Conservation (phyloP, 176 grass and related monocot genomes). For the Oryza meridionalis region DNA sequence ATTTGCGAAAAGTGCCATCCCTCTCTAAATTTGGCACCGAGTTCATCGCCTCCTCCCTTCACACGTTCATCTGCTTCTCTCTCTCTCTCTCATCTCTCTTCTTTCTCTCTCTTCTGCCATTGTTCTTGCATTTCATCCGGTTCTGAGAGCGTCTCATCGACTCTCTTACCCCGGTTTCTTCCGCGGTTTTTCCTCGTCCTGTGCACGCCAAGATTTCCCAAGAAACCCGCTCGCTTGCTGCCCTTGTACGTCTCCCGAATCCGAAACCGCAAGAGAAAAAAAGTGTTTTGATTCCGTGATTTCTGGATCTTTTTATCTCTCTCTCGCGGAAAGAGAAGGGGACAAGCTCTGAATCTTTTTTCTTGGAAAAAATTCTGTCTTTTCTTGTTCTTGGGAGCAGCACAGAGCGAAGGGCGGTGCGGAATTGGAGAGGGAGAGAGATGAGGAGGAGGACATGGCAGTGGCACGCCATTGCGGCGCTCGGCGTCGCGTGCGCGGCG, state of each 20-base stretch:
- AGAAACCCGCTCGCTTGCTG: slow-evolving; percentile 21
- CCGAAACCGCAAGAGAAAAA: background rate
- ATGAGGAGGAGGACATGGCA: slow-evolving; percentile 45
- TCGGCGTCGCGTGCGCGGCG: slow-evolving; percentile 32
- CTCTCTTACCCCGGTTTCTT: background rate
- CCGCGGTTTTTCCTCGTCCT: background rate
- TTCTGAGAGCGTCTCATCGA: background rate
- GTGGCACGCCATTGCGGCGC: slow-evolving; percentile 41
- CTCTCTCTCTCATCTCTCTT: background rate
- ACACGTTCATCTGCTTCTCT: background rate
- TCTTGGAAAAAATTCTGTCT: background rate
- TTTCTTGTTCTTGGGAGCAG: no score
- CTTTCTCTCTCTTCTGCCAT: background rate
- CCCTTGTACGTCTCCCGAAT: slow-evolving; percentile 38
- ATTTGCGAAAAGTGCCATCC: background rate
- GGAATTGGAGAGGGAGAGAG: slow-evolving; percentile 23
- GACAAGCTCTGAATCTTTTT: slow-evolving; percentile 1
- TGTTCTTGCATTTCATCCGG: slow-evolving; percentile 15
- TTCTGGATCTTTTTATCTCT: background rate
- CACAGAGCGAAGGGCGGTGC: slow-evolving; percentile 15
- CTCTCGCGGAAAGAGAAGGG: background rate
- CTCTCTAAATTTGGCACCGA: slow-evolving; percentile 57
- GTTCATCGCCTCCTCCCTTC: slow-evolving; percentile 34
- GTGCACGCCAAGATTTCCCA: slow-evolving; percentile 18
- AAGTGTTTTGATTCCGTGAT: slow-evolving; percentile 21